Percentiles rank a stretch among this genome's conserved stretches.
phyloP scores from a whole-genome alignment of 2,329 filamentous ascomycete genomes.

The Pezicula neosporulosa region DNA sequence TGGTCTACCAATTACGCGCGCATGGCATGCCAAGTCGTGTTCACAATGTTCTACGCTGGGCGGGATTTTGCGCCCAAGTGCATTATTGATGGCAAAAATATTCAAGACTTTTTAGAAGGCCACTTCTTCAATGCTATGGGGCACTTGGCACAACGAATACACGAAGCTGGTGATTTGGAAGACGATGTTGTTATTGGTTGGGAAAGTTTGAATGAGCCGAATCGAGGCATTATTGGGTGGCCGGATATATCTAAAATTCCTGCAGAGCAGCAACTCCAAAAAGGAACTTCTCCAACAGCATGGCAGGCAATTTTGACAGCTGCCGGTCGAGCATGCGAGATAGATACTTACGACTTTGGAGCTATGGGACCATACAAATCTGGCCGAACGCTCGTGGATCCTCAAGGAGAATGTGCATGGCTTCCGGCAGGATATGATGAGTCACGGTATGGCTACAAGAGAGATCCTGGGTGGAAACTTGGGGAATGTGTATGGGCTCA shows the following conservation, averaged over 20 bases:
- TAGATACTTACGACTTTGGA: conserved; percentile 92
- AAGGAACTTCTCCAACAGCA: conserved; percentile 87
- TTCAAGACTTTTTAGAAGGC: conserved; percentile 88
- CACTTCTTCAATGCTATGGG: conserved; percentile 80
- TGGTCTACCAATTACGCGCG: conserved; percentile 98
- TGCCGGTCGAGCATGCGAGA: conserved; percentile 85
- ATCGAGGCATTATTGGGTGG: conserved; percentile 81
- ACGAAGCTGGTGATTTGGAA: conserved; percentile 85
- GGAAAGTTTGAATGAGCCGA: conserved; percentile 96
- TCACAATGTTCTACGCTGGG: conserved; percentile 91
- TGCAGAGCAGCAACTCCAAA: conserved; percentile 83
- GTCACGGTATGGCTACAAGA: conserved; percentile 82
- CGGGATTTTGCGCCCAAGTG: conserved; percentile 93
- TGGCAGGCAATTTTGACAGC: conserved; percentile 93
- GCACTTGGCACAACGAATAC: conserved; percentile 79
- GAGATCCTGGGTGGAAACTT: conserved; percentile 83
- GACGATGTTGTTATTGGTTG: conserved; percentile 88
- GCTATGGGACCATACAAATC: conserved; percentile 89
- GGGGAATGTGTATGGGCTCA: conserved; percentile 98
- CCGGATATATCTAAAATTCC: conserved; percentile 80
- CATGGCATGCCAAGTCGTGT: conserved; percentile 83
- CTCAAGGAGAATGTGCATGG: conserved; percentile 83
- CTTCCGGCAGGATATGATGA: conserved; percentile 81
- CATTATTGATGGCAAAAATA: conserved; percentile 90
- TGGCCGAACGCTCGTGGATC: conserved; percentile 79